Percentiles rank a stretch among this genome's conserved stretches.
Conservation (phyloP, 257 asterid species). For the Nicotiana tomentosiformis region DNA sequence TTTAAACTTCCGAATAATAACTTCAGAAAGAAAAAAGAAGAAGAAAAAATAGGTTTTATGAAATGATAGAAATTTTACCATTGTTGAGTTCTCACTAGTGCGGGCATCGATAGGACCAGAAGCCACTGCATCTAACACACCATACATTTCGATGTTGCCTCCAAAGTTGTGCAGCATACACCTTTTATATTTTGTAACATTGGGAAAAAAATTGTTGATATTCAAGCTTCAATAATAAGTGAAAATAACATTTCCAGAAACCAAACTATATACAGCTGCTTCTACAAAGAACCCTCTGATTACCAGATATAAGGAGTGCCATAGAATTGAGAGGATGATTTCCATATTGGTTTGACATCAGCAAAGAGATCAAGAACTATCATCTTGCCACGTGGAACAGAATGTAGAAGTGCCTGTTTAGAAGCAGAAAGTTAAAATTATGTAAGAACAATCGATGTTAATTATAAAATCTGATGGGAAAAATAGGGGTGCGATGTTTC, state of each 20-base stretch:
- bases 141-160: conserved; percentile 97
- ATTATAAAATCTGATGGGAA: background rate
- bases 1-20: background rate
- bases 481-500: background rate
- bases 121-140: conserved; percentile 81
- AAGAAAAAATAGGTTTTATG: background rate
- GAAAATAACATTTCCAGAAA: background rate
- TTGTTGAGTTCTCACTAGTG: conserved; percentile 71
- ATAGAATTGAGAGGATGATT: conserved; percentile 82
- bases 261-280: background rate
- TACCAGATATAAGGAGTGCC: conserved; percentile 93
- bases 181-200: conserved; percentile 41
- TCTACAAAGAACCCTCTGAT: conserved; percentile 13
- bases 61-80: conserved; percentile 38
- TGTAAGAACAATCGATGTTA: background rate
- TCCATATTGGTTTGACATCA: conserved; percentile 95
- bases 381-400: conserved; percentile 98
- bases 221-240: background rate
- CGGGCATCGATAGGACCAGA: conserved; percentile 93
- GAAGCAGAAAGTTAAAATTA: background rate
- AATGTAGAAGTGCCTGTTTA: conserved; percentile 91
- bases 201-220: conserved; percentile 1
- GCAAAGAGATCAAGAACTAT: conserved; percentile 98
- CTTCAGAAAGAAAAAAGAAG: background rate
- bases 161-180: conserved; percentile 99